phyloP scores from a whole-genome alignment of 2,329 filamentous ascomycete species.

The Claviceps sp. region DNA sequence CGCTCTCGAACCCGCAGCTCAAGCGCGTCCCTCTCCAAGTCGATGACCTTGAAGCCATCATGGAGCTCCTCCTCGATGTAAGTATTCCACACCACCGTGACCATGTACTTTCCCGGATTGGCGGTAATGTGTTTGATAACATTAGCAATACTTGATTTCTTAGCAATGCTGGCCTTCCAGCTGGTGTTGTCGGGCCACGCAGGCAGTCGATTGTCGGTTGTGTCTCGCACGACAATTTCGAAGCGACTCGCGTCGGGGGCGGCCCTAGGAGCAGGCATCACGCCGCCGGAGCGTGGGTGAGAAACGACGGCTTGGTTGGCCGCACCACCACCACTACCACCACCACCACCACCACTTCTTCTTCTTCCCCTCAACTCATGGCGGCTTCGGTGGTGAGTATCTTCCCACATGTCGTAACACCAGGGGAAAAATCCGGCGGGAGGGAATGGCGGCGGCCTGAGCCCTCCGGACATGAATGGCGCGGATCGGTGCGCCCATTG shows the following conservation, averaged over 20 bases:
- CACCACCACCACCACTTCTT: background rate
- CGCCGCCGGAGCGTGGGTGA: background rate
- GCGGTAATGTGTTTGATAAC: slow-evolving; percentile 1
- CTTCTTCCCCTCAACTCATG: background rate
- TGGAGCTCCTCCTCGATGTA: background rate
- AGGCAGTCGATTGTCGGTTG: slow-evolving; percentile 1
- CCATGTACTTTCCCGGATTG: background rate
- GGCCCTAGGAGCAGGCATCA: background rate
- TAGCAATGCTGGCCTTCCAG: background rate
- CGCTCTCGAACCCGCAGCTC: background rate
- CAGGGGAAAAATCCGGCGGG: background rate
- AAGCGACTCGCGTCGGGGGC: background rate
- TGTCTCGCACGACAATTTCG: background rate
- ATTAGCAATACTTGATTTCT: background rate
- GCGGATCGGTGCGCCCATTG: background rate
- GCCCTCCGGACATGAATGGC: background rate
- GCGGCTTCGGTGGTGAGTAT: background rate
- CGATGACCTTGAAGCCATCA: background rate
- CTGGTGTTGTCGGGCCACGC: background rate
- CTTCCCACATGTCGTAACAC: background rate
- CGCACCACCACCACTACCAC: background rate
- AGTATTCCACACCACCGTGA: background rate
- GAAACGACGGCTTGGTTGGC: background rate
- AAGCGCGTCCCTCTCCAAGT: background rate
- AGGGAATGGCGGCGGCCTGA: background rate